Base-by-base conservation (phyloP, 805 yeast species). In the Ogataea naganishii region DNA sequence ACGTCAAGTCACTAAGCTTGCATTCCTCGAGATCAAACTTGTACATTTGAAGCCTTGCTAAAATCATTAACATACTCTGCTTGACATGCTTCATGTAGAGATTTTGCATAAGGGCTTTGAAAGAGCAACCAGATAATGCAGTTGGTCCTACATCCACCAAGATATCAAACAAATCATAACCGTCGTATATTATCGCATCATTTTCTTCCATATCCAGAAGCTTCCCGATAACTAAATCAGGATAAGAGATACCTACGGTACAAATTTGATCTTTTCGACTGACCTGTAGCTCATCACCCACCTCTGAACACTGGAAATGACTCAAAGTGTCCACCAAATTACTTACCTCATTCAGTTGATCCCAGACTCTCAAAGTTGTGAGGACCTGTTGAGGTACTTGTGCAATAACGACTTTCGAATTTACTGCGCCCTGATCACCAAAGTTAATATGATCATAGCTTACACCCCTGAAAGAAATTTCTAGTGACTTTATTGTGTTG, bases 401-500 rank as follows among this genome's bases (percentile, higher is more conserved):
- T 23, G 64, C 61, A 3, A 74, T 54, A 0, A 80, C 46, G 9
- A 74, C n/a, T n/a, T n/a, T n/a, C n/a, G n/a, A n/a, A n/a, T n/a
- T n/a, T n/a, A n/a, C n/a, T n/a, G n/a, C n/a, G n/a, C n/a, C n/a
- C n/a, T n/a, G n/a, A n/a, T n/a, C n/a, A n/a, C n/a, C n/a, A n/a
- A n/a, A n/a, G n/a, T n/a, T n/a, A n/a, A n/a, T n/a, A n/a, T n/a
- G n/a, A n/a, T n/a, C n/a, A n/a, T n/a, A n/a, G n/a, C n/a, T n/a
- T n/a, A n/a, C n/a, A 0, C 83, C 83, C 35, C 94, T 60, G 18
- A 77, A 47, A 0, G 80, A 56, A 9, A 82, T 71, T 43, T 84
- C 95, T 6, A 71, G 52, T 2, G 82, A 69, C 32, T 73, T 72
- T 14, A 81, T 66, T n/a, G n/a, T n/a, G n/a, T n/a, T n/a, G n/a